Base-by-base conservation (phyloP, 371 early-diverging fungal species). In the Mucor indicus region DNA sequence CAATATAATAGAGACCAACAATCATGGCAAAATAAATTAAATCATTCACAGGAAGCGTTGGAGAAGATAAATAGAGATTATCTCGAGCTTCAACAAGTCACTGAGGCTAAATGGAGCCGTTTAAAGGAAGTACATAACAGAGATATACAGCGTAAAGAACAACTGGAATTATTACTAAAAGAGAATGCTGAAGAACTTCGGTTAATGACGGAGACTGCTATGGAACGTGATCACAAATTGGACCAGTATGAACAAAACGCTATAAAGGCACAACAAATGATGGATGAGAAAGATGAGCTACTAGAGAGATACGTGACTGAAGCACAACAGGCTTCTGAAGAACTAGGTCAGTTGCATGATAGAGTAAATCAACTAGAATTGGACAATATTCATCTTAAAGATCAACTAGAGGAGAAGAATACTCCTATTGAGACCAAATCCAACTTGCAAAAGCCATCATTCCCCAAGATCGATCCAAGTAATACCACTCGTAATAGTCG, bases 141-240 rank as follows among this genome's bases (percentile, higher is more conserved):
- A 12, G 44, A 52, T 2, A 16, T 21, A 4, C 35, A 38, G n/a
- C 15, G 17, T 22, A 44, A 16, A 38, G 38, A 25, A 5, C 51
- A 43, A 22, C 21, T 36, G 2, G 51, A 50, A 16, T 21, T 44
- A 9, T n/a, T 38, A 11, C 17, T 52, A 15, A 12, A 13, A 38
- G 44, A 44, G 6, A 44, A 17, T 15, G 25, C 44, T 27, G 22
- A 52, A 17, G 43, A 43, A 15, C 19, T 38, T n/a, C 37, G 32
- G 24, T 1, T 16, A 3, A 25, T 21, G 20, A 19, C 47, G 9
- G 17, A 50, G 9, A 42, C 17, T 17, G 12, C 16, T 1, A 7
- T 51, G 30, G 51, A 50, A 13, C 40, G 40, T 8, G 50, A 50
- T 16, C 29, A 30, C 9, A 27, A 50, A 19, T 25, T 44, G 17